Percentiles rank a stretch among this genome's conserved stretches.
Evolutionary conservation across 176 grass and related monocot species (phyloP).

Genomic region (Avena atlantica): DNA sequence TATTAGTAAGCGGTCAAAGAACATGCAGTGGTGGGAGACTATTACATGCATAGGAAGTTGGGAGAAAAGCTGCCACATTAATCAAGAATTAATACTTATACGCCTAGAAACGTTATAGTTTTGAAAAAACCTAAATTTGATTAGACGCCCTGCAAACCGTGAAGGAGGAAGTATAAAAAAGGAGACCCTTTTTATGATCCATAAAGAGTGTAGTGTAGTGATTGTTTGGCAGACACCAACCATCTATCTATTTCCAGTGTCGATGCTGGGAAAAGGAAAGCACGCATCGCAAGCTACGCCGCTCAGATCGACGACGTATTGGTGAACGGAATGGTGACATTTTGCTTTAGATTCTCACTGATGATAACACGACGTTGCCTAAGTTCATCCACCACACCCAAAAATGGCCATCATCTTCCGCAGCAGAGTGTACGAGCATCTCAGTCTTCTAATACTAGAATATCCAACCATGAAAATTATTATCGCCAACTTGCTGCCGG

Average conservation of each 20-base stretch:
- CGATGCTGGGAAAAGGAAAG: neutral
- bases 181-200: neutral
- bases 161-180: neutral
- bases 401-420: neutral
- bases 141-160: too few species aligned
- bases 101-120: too few species aligned
- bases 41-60: too few species aligned
- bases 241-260: neutral
- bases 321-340: neutral
- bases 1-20: too few species aligned
- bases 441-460: neutral
- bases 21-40: too few species aligned
- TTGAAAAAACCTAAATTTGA: too few species aligned
- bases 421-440: neutral
- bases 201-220: neutral
- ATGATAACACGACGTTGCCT: neutral
- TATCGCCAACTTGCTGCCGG: slow-evolving; percentile 1
- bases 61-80: too few species aligned
- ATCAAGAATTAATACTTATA: too few species aligned
- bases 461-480: neutral
- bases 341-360: slow-evolving; percentile 15
- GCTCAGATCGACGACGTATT: neutral
- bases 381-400: neutral
- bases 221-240: neutral
- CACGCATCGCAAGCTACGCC: neutral